These are phyloP conservation scores for Forsythia suspensa DNA, from an alignment of 257 asterid genomes.

Conservation along the genomic window DNA sequence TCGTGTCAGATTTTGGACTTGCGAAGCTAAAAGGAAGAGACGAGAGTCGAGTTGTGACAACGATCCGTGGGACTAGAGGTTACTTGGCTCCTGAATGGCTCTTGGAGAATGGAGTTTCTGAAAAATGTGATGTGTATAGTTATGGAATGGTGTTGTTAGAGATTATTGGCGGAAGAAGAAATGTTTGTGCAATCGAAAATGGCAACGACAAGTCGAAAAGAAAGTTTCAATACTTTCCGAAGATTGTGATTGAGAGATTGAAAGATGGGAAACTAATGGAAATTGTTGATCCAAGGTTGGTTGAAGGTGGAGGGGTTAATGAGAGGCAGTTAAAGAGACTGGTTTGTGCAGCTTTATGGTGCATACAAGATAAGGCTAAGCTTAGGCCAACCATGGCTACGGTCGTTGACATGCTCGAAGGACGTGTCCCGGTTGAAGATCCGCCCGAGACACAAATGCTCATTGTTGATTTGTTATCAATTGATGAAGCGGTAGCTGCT, in stretches of 20 bases:
- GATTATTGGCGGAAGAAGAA: constrained; percentile 67
- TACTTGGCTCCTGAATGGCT: constrained; percentile 91
- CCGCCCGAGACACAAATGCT: constrained; percentile 58
- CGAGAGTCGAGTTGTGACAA: constrained; percentile 65
- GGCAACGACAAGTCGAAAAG: constrained; percentile 27
- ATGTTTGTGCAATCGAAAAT: constrained; percentile 33
- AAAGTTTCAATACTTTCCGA: constrained; percentile 56
- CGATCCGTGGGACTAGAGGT: constrained; percentile 72
- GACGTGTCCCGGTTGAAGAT: constrained; percentile 48
- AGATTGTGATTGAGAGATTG: constrained; percentile 57
- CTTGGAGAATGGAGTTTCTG: constrained; percentile 66
- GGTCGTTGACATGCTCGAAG: constrained; percentile 86
- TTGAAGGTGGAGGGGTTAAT: constrained; percentile 30
- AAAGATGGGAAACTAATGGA: constrained; percentile 61
- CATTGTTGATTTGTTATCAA: constrained; percentile 44
- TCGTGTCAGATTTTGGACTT: constrained; percentile 69
- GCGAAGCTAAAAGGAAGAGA: constrained; percentile 73
- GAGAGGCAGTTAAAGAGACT: constrained; percentile 48
- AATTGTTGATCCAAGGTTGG: constrained; percentile 57
- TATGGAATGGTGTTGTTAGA: constrained; percentile 76
- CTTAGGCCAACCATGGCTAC: constrained; percentile 64
- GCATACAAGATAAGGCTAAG: constrained; percentile 71
- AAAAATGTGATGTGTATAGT: constrained; percentile 71
- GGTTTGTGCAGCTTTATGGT: constrained; percentile 65
- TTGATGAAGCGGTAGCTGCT: constrained; percentile 27